These are phyloP conservation scores for Thermothelomyces thermophilus DNA, from an alignment of 2,329 filamentous ascomycete species.

Conservation along the genomic window DNA sequence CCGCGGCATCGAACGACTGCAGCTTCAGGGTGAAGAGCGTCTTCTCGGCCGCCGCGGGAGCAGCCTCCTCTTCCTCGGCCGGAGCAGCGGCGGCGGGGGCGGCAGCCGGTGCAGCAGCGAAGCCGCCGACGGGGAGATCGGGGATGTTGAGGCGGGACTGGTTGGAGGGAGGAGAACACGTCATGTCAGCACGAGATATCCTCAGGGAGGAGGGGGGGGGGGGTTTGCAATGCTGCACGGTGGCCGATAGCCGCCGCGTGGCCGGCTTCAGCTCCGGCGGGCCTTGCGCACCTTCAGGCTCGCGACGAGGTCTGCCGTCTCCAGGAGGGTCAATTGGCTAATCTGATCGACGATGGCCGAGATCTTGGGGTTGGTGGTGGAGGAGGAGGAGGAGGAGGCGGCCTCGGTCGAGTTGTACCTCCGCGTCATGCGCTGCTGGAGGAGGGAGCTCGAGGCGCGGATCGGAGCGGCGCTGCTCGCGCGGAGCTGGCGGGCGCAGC, in stretches of 20 bases:
- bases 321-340: conserved; percentile 92
- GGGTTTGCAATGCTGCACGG: not conserved
- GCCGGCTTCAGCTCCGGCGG: not conserved
- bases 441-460: conserved; percentile 37
- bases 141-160: conserved; percentile 95
- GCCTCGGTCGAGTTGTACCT: conserved; percentile 87
- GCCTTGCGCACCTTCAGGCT: conserved; percentile 71
- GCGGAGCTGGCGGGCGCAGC: conserved; percentile 58
- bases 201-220: not conserved
- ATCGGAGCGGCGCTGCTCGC: conserved; percentile 33
- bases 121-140: conserved; percentile 90
- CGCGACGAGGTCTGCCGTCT: conserved; percentile 93
- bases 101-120: conserved; percentile 58
- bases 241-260: not conserved
- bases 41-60: conserved; percentile 87
- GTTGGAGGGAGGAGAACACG: conserved; percentile 4
- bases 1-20: conserved; percentile 73
- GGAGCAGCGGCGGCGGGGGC: conserved; percentile 45
- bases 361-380: conserved; percentile 87
- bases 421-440: conserved; percentile 49
- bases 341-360: conserved; percentile 94
- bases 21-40: conserved; percentile 96
- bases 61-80: conserved; percentile 77
- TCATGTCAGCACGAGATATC: not conserved
- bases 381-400: no score